These are phyloP conservation scores for Prunus mume DNA, from an alignment of 306 rosid species.

Conservation along the genomic window DNA sequence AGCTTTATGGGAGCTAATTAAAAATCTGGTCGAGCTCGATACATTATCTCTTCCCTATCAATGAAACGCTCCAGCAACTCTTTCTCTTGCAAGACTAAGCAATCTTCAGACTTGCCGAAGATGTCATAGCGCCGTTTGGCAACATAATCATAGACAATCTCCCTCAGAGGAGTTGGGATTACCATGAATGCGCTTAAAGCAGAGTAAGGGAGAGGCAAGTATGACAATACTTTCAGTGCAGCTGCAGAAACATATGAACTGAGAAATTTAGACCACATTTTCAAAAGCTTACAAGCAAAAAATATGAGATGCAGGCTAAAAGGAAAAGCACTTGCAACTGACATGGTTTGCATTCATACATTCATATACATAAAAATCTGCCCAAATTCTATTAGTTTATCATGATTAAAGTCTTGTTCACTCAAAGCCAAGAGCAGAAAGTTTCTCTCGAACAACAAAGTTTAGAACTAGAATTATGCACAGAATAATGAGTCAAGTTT, in stretches of 20 bases:
- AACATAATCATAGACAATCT: slow-evolving; percentile 52
- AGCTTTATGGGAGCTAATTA: neutral
- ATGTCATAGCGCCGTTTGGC: slow-evolving; percentile 54
- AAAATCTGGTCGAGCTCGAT: neutral
- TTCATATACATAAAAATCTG: neutral
- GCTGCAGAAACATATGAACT: slow-evolving; percentile 45
- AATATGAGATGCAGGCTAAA: neutral
- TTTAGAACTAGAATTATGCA: neutral
- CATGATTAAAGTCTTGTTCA: neutral
- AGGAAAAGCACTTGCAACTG: neutral
- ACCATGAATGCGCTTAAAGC: slow-evolving; percentile 48
- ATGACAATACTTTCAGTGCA: slow-evolving; percentile 66
- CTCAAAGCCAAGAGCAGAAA: neutral
- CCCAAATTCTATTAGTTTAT: neutral
- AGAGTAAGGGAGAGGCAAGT: slow-evolving; percentile 75
- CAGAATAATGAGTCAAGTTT: too few species aligned
- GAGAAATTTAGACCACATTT: neutral
- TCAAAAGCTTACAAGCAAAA: neutral
- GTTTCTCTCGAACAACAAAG: neutral
- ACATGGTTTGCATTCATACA: neutral
- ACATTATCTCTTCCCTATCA: slow-evolving; percentile 69
- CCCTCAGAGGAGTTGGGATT: slow-evolving; percentile 68
- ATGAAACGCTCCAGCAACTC: slow-evolving; percentile 82
- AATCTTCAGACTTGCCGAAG: slow-evolving; percentile 64
- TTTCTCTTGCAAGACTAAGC: slow-evolving; percentile 58